These are phyloP conservation scores for Misopates orontium DNA, from an alignment of 257 asterid species.

Conservation along the genomic window DNA sequence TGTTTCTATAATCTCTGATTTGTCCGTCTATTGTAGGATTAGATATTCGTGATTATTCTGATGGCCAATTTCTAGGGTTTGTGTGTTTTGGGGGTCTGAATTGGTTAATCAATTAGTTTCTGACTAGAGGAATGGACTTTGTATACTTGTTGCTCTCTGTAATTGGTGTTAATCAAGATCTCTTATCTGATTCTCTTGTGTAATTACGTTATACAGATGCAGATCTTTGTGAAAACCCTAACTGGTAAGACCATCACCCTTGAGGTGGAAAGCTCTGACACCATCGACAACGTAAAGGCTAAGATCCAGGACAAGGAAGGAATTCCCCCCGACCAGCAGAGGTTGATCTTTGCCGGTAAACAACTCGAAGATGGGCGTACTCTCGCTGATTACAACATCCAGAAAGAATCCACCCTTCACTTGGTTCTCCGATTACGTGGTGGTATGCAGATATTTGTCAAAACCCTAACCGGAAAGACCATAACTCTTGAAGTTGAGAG, in stretches of 20 bases:
- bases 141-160: too few relatives aligned
- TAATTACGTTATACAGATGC: not conserved
- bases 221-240: not conserved
- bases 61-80: too few relatives aligned
- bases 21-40: too few relatives aligned
- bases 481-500: not conserved
- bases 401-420: not conserved
- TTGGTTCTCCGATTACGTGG: constrained; percentile 1
- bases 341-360: not conserved
- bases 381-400: not conserved
- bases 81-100: too few relatives aligned
- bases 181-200: not conserved
- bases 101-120: too few relatives aligned
- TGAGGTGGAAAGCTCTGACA: not conserved
- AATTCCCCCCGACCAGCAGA: not conserved
- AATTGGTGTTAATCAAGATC: not conserved
- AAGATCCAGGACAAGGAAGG: constrained; percentile 6
- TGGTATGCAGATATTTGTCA: not conserved
- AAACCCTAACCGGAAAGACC: not conserved
- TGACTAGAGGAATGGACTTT: too few relatives aligned
- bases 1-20: too few relatives aligned
- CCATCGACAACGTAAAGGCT: not conserved
- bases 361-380: not conserved
- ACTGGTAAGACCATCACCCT: not conserved
- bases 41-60: too few relatives aligned